phyloP scores from a whole-genome alignment of 192 early-diverging fungal genomes.

The Linnemannia zychae region DNA sequence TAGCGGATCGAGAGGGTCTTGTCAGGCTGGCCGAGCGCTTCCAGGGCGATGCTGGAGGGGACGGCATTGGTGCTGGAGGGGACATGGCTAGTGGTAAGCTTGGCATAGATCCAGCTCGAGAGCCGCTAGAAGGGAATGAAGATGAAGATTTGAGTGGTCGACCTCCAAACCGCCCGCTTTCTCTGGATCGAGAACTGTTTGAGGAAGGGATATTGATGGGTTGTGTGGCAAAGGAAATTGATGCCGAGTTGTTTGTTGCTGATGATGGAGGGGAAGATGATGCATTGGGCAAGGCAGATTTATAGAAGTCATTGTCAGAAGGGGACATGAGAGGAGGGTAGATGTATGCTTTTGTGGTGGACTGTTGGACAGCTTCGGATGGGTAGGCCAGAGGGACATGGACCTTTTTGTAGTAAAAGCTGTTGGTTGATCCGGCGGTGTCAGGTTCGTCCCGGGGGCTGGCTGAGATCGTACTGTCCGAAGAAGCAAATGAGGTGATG shows the following conservation, averaged over 20 bases:
- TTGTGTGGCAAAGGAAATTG: neutral
- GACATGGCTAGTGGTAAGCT: neutral
- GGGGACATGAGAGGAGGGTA: constrained; percentile 54
- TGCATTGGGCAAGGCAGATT: neutral
- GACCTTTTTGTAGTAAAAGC: constrained; percentile 31
- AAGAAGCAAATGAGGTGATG: constrained; percentile 13
- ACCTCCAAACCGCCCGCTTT: neutral
- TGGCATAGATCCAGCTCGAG: constrained; percentile 22
- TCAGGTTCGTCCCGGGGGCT: neutral
- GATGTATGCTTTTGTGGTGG: constrained; percentile 30
- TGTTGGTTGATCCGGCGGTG: neutral
- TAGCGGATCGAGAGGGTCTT: constrained; percentile 23
- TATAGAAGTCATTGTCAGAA: constrained; percentile 34
- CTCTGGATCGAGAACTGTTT: neutral
- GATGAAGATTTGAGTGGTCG: neutral
- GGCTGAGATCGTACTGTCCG: neutral
- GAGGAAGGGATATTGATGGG: constrained; percentile 40
- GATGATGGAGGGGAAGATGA: constrained; percentile 8
- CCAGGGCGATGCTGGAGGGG: constrained; percentile 46
- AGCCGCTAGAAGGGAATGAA: neutral
- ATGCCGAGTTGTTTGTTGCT: neutral
- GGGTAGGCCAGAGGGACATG: constrained; percentile 45
- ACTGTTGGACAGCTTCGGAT: constrained; percentile 30
- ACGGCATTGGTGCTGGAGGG: constrained; percentile 16
- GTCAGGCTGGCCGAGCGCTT: constrained; percentile 19